Evolutionary conservation across 805 yeast genomes (phyloP).

Genomic region (Hanseniaspora nectarophila): DNA sequence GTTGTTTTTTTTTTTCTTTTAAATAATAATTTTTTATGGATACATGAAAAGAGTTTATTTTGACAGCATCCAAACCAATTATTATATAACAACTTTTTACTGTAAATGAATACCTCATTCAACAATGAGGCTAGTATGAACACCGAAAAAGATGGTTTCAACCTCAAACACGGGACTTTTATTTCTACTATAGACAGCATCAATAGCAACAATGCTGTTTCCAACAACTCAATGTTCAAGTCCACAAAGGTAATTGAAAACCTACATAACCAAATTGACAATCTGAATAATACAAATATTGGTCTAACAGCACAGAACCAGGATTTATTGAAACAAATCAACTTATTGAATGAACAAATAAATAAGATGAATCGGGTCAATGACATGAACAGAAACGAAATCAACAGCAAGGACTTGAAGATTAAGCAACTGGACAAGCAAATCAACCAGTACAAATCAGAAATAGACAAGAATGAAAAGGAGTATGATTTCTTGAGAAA

Average conservation of each 20-base stretch:
- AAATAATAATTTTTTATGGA: no score
- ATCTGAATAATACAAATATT: slow-evolving; percentile 33
- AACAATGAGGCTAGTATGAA: background rate
- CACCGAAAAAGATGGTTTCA: slow-evolving; percentile 1
- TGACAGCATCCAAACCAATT: no score
- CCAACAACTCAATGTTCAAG: slow-evolving; percentile 15
- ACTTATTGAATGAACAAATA: slow-evolving; percentile 6
- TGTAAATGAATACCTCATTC: background rate
- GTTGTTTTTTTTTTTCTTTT: no score
- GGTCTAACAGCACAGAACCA: slow-evolving; percentile 31
- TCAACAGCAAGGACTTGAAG: slow-evolving; percentile 10
- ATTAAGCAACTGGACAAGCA: slow-evolving; percentile 9
- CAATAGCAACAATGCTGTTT: background rate
- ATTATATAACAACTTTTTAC: no score
- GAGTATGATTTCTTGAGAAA: slow-evolving; percentile 12
- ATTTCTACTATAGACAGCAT: background rate
- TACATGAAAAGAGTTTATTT: no score
- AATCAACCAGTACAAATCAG: background rate
- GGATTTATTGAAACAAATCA: slow-evolving; percentile 33
- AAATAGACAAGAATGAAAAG: slow-evolving; percentile 7
- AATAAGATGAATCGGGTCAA: slow-evolving; percentile 1
- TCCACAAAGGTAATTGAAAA: slow-evolving; percentile 33
- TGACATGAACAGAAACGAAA: slow-evolving; percentile 9
- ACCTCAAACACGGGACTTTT: slow-evolving; percentile 11
- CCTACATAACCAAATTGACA: slow-evolving; percentile 40